phyloP scores from a whole-genome alignment of 305 asterid species.

The Fraxinus floribunda region DNA sequence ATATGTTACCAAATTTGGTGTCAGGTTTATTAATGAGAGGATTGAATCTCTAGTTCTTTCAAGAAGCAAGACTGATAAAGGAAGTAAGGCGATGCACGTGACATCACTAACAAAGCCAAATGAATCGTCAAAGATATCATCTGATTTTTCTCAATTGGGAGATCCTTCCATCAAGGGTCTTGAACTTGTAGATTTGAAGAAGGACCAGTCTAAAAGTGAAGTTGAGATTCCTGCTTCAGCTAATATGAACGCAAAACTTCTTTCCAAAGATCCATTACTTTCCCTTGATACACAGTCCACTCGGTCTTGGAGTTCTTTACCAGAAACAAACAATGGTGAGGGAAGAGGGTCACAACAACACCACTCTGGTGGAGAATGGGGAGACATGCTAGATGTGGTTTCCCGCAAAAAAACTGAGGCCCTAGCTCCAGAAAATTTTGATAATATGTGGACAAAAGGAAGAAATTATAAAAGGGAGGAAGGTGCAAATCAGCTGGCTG shows the following conservation, averaged over 20 bases:
- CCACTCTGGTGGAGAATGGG: conserved; percentile 84
- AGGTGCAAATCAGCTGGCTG: conserved; percentile 35
- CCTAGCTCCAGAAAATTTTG: conserved; percentile 90
- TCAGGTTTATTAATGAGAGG: conserved; percentile 94
- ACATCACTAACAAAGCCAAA: conserved; percentile 45
- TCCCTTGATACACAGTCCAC: conserved; percentile 67
- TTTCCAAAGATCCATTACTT: conserved; percentile 87
- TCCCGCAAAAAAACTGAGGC: conserved; percentile 79
- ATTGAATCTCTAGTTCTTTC: conserved; percentile 72
- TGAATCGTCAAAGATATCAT: conserved; percentile 38
- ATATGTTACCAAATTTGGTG: conserved; percentile 34
- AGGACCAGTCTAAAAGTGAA: conserved; percentile 45
- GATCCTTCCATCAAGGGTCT: conserved; percentile 86
- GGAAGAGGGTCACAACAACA: conserved; percentile 53
- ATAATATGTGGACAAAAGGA: conserved; percentile 96
- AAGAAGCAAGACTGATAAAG: conserved; percentile 58
- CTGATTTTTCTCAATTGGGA: conserved; percentile 56
- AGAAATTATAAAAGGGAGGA: conserved; percentile 69
- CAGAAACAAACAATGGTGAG: conserved; percentile 49
- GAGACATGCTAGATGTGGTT: conserved; percentile 63
- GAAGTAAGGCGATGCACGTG: conserved; percentile 37
- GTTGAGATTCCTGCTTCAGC: conserved; percentile 39
- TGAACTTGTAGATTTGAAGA: conserved; percentile 85
- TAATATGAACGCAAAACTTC: conserved; percentile 33
- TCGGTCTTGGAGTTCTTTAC: conserved; percentile 74